Conservation (phyloP, 208 protist species). For the Acanthamoeba divionensis region DNA sequence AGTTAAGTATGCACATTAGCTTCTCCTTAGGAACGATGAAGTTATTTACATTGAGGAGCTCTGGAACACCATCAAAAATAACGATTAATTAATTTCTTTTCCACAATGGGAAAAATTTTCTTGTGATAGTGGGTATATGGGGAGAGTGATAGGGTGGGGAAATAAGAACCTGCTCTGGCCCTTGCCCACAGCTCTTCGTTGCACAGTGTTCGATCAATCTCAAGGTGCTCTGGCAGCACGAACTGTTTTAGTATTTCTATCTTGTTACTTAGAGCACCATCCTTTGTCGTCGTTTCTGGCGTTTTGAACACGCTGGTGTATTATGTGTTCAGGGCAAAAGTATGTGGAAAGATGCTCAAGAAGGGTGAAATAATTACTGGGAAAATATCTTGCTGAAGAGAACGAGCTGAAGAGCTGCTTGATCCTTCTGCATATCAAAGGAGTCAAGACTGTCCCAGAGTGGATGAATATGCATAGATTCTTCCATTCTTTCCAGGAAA, state of each 20-base stretch:
- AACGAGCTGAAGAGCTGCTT: neutral
- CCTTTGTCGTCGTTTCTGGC: neutral
- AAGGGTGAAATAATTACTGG: neutral
- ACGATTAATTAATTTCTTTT: neutral
- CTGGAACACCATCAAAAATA: neutral
- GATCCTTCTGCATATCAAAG: neutral
- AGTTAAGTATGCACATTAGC: slow-evolving; percentile 53
- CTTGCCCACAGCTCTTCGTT: slow-evolving; percentile 13
- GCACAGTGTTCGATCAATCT: neutral
- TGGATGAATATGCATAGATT: slow-evolving; percentile 46
- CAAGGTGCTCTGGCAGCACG: slow-evolving; percentile 23
- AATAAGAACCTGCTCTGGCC: neutral
- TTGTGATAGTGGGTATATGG: neutral
- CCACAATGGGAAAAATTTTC: neutral
- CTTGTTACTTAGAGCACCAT: neutral
- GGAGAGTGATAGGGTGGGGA: neutral
- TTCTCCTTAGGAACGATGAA: slow-evolving; percentile 37
- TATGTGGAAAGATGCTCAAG: neutral
- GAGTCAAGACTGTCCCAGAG: neutral
- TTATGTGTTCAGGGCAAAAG: neutral
- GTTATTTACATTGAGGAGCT: slow-evolving; percentile 22
- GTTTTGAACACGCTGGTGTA: slow-evolving; percentile 22
- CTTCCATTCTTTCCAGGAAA: slow-evolving; percentile 26
- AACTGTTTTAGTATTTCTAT: neutral
- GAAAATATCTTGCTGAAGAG: neutral